Percentiles rank a stretch among this genome's conserved stretches.
Evolutionary conservation across 352 stramenopile genomes (phyloP).

Genomic region (Phytopythium mirpurense): DNA sequence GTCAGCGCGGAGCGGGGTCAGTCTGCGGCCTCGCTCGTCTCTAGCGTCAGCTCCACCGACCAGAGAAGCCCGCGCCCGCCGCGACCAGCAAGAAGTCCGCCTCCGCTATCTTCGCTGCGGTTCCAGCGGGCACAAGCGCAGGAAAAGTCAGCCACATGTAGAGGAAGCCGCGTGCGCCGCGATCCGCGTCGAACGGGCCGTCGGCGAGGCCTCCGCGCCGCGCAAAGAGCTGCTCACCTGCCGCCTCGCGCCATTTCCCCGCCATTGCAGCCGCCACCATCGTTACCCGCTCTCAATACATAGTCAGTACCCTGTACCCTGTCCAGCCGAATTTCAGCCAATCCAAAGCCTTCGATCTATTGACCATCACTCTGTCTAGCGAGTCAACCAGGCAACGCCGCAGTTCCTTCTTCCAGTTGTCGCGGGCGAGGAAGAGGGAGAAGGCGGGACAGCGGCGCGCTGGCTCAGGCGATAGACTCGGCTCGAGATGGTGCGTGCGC

Average conservation of each 20-base stretch:
- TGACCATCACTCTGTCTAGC: slow-evolving; percentile 3
- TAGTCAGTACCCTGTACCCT: too few species aligned
- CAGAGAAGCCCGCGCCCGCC: slow-evolving; percentile 86
- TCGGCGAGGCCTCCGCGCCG: neutral
- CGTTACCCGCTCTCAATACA: neutral
- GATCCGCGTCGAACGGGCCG: neutral
- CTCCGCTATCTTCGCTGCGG: slow-evolving; percentile 51
- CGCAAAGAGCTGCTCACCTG: neutral
- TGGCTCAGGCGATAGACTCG: neutral
- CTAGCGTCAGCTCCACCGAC: slow-evolving; percentile 10
- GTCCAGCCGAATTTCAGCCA: neutral
- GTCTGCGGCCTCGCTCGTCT: neutral
- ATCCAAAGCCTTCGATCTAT: neutral
- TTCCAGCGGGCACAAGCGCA: neutral
- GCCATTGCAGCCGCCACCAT: neutral
- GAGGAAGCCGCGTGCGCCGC: neutral
- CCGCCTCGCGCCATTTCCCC: slow-evolving; percentile 5
- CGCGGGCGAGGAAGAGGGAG: neutral
- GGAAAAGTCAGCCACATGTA: neutral
- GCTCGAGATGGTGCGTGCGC: slow-evolving; percentile 4
- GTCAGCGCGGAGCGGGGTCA: neutral
- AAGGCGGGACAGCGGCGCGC: neutral
- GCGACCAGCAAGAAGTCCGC: slow-evolving; percentile 86
- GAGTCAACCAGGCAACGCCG: neutral
- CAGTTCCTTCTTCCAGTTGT: neutral